Evolutionary conservation across 2,329 filamentous ascomycete genomes (phyloP).

Genomic region (Periconia sp.): DNA sequence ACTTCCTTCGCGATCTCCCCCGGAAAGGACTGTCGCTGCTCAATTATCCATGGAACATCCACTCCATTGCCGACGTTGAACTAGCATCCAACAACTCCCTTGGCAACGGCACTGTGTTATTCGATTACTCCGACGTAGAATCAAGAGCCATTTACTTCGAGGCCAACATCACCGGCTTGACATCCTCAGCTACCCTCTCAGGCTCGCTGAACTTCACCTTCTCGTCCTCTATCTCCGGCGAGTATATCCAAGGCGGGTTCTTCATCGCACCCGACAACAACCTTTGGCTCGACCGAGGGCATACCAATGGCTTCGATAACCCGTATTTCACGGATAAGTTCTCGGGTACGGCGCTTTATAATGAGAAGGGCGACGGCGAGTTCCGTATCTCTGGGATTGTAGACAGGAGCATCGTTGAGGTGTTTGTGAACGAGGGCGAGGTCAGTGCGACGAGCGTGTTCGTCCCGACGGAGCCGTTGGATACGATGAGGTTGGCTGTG

Average conservation of each 20-base stretch:
- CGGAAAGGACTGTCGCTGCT: slow-evolving; percentile 56
- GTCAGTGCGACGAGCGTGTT: slow-evolving; percentile 55
- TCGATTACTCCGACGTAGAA: slow-evolving; percentile 55
- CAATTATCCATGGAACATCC: slow-evolving; percentile 53
- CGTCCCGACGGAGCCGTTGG: slow-evolving; percentile 50
- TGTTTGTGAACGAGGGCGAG: slow-evolving; percentile 57
- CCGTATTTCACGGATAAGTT: slow-evolving; percentile 61
- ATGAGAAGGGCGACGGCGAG: slow-evolving; percentile 22
- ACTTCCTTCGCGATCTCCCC: slow-evolving; percentile 55
- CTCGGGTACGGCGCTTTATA: slow-evolving; percentile 33
- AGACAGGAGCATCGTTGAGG: slow-evolving; percentile 58
- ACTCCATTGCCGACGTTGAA: slow-evolving; percentile 49
- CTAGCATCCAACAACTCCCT: slow-evolving; percentile 49
- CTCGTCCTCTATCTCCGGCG: slow-evolving; percentile 51
- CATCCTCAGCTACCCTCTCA: slow-evolving; percentile 27
- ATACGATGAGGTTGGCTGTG: slow-evolving; percentile 37
- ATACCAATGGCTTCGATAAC: slow-evolving; percentile 54
- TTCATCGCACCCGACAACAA: slow-evolving; percentile 49
- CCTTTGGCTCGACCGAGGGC: slow-evolving; percentile 54
- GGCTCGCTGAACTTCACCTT: slow-evolving; percentile 57
- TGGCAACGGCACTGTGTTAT: slow-evolving; percentile 51
- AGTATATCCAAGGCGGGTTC: slow-evolving; percentile 54
- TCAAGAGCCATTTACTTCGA: slow-evolving; percentile 59
- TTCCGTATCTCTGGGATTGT: slow-evolving; percentile 54
- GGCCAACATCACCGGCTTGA: slow-evolving; percentile 53